Base-by-base conservation (phyloP, 768 basidiomycete species). In the Rhizopogon roseolus region DNA sequence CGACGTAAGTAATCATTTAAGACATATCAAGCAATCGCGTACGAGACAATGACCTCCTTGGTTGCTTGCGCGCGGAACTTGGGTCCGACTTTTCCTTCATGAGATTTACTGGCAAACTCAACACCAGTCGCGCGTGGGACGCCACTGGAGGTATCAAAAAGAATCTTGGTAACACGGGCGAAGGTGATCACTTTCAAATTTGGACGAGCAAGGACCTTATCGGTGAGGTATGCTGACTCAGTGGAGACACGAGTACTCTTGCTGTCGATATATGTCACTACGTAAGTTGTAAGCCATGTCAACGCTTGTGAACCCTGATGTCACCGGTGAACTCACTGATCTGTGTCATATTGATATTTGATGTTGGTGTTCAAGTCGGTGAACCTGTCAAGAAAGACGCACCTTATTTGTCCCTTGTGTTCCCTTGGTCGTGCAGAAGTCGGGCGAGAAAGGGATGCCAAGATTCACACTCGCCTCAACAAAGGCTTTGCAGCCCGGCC, bases 221-320 rank as follows among this genome's bases (percentile, higher is more conserved):
- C 67, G 0, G 85, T 88, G 34, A 90, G 76, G 62, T 89, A 90
- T 0, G 84, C 85, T 1, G 76, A 69, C 61, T 88, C 85, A 1
- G 83, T 75, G 1, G 86, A 82, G 6, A 84, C 82, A 0, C 88
- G 79, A 52, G 71, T 68, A 34, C 75, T 74, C 10, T 72, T 73
- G 34, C 71, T 54, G 60, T 82, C 74, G 49, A 89, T 74, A 57
- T 85, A 89, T 0, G 85, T 86, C 83, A 88, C 88, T 88, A 55
- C 0, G 2, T 53, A 22, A 22, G 22, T 22, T 22, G 9, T 54
- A 40, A 39, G 34, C 62, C 42, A 60, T 53, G 10, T n/a, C 57
- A 37, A 3, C 3, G 39, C 8, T n/a, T n/a, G 14, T 34, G 22
- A 27, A 45, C 4, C 22, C 9, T 16, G 25, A 52, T 9, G 8